These are phyloP conservation scores for Penicillium taxi DNA, from an alignment of 495 filamentous ascomycete genomes.

Conservation along the genomic window DNA sequence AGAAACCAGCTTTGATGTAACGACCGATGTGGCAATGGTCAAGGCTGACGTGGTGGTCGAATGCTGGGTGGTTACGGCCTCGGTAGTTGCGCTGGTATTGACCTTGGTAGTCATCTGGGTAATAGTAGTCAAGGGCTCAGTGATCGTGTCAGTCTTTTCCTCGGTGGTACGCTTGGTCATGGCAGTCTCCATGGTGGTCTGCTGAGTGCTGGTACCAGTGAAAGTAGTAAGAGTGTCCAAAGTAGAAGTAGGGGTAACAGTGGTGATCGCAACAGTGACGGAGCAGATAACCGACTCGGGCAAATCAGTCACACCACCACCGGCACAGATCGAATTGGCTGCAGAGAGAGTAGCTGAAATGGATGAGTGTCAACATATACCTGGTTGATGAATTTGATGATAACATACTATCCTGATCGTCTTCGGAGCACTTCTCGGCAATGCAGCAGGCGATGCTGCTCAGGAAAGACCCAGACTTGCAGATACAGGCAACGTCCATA, in stretches of 20 bases:
- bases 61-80: no score
- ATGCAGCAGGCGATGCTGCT: constrained; percentile 61
- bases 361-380: background rate
- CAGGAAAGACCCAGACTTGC: constrained; percentile 52
- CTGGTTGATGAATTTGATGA: background rate
- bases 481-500: constrained; percentile 61
- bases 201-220: constrained; percentile 11
- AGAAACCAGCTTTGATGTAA: constrained; percentile 3
- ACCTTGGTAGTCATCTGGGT: constrained; percentile 2
- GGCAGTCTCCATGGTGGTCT: background rate
- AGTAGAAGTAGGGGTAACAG: constrained; percentile 2
- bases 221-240: no score
- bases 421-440: constrained; percentile 38
- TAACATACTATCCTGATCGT: constrained; percentile 51
- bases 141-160: no score
- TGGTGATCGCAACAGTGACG: constrained; percentile 10
- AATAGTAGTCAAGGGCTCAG: background rate
- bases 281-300: constrained; percentile 31
- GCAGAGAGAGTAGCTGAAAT: constrained; percentile 40
- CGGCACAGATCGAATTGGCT: constrained; percentile 42
- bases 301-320: constrained; percentile 33
- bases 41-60: constrained; percentile 7
- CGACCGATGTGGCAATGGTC: constrained; percentile 6
- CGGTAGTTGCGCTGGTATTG: no score
- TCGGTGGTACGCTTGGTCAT: constrained; percentile 5